Base-by-base conservation (phyloP, 2,329 filamentous ascomycete genomes). In the Pseudocercospora pini-densiflorae region DNA sequence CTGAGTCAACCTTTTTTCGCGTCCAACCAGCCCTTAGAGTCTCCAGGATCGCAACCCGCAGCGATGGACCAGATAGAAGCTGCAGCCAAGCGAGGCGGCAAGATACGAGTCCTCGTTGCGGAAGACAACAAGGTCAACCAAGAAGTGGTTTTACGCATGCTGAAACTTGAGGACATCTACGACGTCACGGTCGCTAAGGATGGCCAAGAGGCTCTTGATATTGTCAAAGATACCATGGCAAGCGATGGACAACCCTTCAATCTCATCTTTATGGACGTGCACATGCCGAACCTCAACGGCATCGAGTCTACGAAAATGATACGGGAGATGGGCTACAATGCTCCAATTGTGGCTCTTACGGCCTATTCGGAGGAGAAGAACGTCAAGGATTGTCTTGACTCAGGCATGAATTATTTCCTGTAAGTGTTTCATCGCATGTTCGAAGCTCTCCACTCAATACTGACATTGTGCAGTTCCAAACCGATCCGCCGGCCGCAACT, bases 321-420 rank as follows among this genome's bases (percentile, higher is more conserved):
- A 72, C 88, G 94, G 7, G 84, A 93, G 76, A 92, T 95, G 82
- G 94, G 94, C 0, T 97, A 95, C 79, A 89, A 87, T 9, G 91
- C 92, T 1, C 94, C 94, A 0, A 97, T 97, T 68, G 93, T 97
- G n/a, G 94, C 94, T 0, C 81, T 97, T 49, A 97, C 93, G 10
- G 94, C 94, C 1, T 97, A 97, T 74, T 89, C 92, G 0, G 93
- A 97, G 75, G 93, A 97, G 77, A 93, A 89, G 78, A 97, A 97
- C 73, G 75, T 78, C 64, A 74, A 80, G 71, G 81, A 83, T 70
- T 85, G 83, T 78, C 90, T 95, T 77, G 92, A 94, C 67, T 93
- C 90, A 1, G 94, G 94, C 65, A 97, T 97, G 94, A 88, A 97
- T 75, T 93, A 93, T 81, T 97, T 97, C 78, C 83, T 97, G 49